Evolutionary conservation across 2,329 filamentous ascomycete species (phyloP), one percentile per base, ranked within the genome.

Genomic region (Sporothrix mexicana): DNA sequence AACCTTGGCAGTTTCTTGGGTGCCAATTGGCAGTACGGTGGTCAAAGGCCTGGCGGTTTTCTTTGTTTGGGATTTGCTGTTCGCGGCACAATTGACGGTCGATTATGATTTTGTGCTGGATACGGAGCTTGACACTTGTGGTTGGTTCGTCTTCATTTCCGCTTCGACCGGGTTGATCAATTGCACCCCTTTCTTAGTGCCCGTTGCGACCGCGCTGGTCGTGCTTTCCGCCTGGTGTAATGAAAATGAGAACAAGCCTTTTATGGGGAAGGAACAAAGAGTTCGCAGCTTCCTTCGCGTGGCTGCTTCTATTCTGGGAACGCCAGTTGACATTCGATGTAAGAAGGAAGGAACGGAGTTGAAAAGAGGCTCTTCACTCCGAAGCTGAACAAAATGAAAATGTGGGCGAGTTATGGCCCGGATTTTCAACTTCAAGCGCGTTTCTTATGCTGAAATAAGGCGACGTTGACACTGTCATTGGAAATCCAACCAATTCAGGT

Each of bases 291-390:
- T 9, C 59, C 59, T 62, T 45, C 30, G 13, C 55, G 15, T 20
- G 15, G 8, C 36, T 43, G 8, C 7, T 47, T 66, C 5, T 49
- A n/a, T 49, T 15, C 47, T 62, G 59, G 36, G 59, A 59, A 41
- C 13, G n/a, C 25, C 55, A 25, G 25, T 15, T 36, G 30, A 36
- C 17, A n/a, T 23, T 13, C 49, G 43, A 7, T 10, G n/a, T 30
- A 30, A 66, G 23, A 15, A 66, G 12, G 62, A 49, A 66, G 43
- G 62, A 66, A 49, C 62, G 62, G 62, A 30, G 20, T 66, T 12
- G 12, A 66, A 66, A 49, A 30, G 45, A 49, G 12, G 13, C 49
- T 49, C 62, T 7, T 25, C 43, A 13, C 45, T n/a, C 62, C 62
- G 62, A 66, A 25, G 43, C 20, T 49, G 23, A n/a, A 36, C n/a